Base-by-base conservation (phyloP, 352 stramenopile genomes). In the Lagenidium sp. region DNA sequence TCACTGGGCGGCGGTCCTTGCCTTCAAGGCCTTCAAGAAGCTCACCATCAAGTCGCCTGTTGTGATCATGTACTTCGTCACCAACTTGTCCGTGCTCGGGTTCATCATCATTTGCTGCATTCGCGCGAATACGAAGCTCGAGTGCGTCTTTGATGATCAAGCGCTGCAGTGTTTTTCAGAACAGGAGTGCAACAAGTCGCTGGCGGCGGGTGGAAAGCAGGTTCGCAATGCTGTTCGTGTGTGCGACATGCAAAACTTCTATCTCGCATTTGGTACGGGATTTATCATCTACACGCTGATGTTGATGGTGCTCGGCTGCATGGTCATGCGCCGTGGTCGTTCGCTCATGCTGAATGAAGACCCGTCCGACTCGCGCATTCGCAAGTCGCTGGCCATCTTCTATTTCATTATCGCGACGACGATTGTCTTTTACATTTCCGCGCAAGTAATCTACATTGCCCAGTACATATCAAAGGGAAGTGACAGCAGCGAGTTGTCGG, bases 11-110 rank as follows among this genome's bases (percentile, higher is more conserved):
- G 84, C 73, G 26, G 81, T 93, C 10, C 54, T 94, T 12, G 82
- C 78, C 11, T 87, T 91, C 55, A 85, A 88, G 57, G 78, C 69
- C 29, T 94, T 94, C 47, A 90, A 90, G 52, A 94, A 94, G 53
- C 56, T 94, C 30, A 87, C 60, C 6, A 68, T 79, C 34, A 94
- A 72, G 41, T 90, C 78, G 3, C 78, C 81, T 1, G 78, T 82
- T 2, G 69, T 90, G n/a, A 40, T 90, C 40, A 57, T 60, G 4
- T 94, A 86, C 53, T 39, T 87, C 3, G 47, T 77, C 28, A 67
- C 81, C 35, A 87, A 86, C 47, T 47, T 47, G 13, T 67, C 69
- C 15, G 70, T 94, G 13, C 28, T 89, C 7, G 65, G 60, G 2
- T 80, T 85, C 28, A 83, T 94, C 39, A 50, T 91, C 15, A 45